Percentiles rank a stretch among this genome's conserved stretches.
These are phyloP conservation scores for Mentha longifolia DNA, from an alignment of 257 asterid species.

Conservation along the genomic window DNA sequence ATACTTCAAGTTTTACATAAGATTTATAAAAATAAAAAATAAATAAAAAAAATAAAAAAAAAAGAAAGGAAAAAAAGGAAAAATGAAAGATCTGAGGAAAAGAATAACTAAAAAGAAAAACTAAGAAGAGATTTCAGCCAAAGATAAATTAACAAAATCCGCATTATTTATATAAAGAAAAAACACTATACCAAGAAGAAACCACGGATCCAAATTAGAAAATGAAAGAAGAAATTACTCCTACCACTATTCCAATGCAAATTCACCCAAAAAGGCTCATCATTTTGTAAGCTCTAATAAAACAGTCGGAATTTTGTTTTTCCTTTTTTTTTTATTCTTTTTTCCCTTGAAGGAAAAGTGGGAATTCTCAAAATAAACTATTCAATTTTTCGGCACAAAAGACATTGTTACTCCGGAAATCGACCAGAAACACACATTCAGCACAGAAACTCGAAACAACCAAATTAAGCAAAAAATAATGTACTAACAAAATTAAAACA, in stretches of 20 bases:
- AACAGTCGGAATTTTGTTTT: neutral
- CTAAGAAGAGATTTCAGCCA: neutral
- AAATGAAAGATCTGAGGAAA: neutral
- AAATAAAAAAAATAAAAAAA: no score
- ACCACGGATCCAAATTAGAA: conserved; percentile 12
- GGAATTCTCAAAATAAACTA: neutral
- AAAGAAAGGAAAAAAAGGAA: neutral
- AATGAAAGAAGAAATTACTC: neutral
- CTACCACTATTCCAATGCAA: conserved; percentile 3
- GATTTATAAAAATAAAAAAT: no score
- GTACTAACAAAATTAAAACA: neutral
- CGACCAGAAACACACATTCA: conserved; percentile 18
- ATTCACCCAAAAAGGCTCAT: neutral
- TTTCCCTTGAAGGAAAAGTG: no score
- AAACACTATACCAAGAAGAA: neutral
- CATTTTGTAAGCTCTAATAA: neutral
- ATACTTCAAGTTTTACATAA: neutral
- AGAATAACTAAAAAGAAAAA: neutral
- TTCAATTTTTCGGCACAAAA: neutral
- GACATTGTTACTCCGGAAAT: neutral
- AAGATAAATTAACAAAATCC: neutral
- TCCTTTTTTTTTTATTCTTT: no score
- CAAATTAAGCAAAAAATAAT: neutral
- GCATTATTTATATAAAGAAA: neutral
- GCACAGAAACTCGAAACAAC: neutral